Percentiles rank a stretch among this genome's conserved stretches.
phyloP scores from a whole-genome alignment of 495 filamentous ascomycete genomes.

The Penicillium canescens region DNA sequence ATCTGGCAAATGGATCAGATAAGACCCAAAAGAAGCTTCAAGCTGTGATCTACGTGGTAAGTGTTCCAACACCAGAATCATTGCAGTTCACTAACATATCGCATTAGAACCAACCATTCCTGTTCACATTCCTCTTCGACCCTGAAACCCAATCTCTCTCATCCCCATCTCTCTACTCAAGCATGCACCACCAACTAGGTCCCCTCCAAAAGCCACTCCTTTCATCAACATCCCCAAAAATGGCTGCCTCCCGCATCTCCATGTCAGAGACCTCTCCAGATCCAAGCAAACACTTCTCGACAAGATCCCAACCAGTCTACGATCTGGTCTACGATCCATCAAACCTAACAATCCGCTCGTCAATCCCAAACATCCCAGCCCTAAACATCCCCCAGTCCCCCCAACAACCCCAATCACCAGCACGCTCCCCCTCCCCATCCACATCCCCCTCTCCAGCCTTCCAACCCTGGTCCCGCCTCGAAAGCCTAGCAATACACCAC shows the following conservation, averaged over 20 bases:
- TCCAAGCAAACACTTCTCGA: constrained; percentile 26
- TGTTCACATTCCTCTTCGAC: constrained; percentile 87
- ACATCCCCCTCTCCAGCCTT: constrained; percentile 55
- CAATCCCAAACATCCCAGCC: constrained; percentile 87
- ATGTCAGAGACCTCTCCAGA: constrained; percentile 26
- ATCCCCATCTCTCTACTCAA: constrained; percentile 71
- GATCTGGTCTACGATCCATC: constrained; percentile 85
- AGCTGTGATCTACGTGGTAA: constrained; percentile 69
- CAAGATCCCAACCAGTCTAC: constrained; percentile 58
- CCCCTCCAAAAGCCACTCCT: constrained; percentile 74
- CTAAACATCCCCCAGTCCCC: constrained; percentile 31
- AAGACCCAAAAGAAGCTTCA: constrained; percentile 51
- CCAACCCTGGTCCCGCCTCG: constrained; percentile 67
- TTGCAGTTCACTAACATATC: neutral
- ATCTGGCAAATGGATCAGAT: constrained; percentile 17
- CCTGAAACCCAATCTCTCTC: constrained; percentile 64
- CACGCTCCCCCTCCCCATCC: constrained; percentile 65
- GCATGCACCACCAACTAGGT: constrained; percentile 76
- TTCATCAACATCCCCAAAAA: constrained; percentile 61
- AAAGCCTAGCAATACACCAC: constrained; percentile 88
- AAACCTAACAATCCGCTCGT: constrained; percentile 74
- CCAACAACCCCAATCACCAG: constrained; percentile 16
- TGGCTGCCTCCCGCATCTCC: constrained; percentile 49
- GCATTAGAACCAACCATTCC: constrained; percentile 72
- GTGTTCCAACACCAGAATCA: constrained; percentile 9